These are phyloP conservation scores for Paecilomyces variotii DNA, from an alignment of 2,329 filamentous ascomycete species.

Conservation along the genomic window DNA sequence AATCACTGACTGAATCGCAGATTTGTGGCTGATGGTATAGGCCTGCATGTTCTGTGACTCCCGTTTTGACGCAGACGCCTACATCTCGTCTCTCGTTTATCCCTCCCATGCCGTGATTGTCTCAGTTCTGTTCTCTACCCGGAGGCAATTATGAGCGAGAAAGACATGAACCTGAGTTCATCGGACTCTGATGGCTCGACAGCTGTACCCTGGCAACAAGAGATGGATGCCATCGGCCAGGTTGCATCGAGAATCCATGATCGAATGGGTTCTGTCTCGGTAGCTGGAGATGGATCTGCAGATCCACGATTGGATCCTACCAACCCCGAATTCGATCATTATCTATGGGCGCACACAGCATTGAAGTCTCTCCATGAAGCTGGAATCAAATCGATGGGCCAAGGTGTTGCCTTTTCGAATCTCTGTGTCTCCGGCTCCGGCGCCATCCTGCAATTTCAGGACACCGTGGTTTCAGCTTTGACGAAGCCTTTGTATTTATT, in stretches of 20 bases:
- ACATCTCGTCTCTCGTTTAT: background rate
- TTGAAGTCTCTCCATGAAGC: slow-evolving; percentile 13
- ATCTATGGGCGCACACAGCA: slow-evolving; percentile 16
- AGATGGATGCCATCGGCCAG: background rate
- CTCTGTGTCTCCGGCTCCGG: slow-evolving; percentile 17
- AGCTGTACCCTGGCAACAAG: background rate
- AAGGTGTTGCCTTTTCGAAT: slow-evolving; percentile 18
- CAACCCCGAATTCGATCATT: slow-evolving; percentile 16
- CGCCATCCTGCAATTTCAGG: slow-evolving; percentile 15
- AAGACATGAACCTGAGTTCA: background rate
- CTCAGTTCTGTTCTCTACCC: background rate
- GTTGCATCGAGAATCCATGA: background rate
- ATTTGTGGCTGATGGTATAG: background rate
- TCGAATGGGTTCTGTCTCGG: background rate
- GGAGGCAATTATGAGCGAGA: background rate
- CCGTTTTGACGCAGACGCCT: background rate
- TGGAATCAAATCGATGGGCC: slow-evolving; percentile 12
- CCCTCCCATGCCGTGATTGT: too few species aligned
- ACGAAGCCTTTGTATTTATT: slow-evolving; percentile 17
- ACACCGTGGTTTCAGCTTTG: slow-evolving; percentile 16
- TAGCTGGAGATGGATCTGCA: background rate
- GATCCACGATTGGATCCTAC: slow-evolving; percentile 16
- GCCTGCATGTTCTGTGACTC: background rate
- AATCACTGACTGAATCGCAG: background rate
- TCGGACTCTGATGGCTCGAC: background rate